Evolutionary conservation across 2,329 filamentous ascomycete species (phyloP).

Genomic region (Talaromyces sp.): DNA sequence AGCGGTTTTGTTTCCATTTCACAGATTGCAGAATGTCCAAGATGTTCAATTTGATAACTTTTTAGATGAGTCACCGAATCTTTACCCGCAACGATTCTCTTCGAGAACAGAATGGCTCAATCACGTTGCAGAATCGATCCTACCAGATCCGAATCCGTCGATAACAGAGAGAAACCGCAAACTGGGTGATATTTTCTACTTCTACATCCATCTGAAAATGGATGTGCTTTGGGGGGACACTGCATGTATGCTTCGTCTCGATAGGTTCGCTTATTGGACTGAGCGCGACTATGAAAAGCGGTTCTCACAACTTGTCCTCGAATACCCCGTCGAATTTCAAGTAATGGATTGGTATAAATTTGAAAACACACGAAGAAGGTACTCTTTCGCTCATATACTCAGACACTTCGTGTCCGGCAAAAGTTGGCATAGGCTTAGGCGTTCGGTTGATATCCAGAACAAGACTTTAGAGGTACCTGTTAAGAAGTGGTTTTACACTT

Average conservation of each 20-base stretch:
- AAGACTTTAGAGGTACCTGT: too few species aligned
- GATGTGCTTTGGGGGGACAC: background rate
- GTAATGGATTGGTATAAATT: background rate
- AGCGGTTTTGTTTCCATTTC: background rate
- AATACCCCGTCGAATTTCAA: background rate
- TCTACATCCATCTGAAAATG: background rate
- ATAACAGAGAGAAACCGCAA: background rate
- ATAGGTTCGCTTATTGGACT: background rate
- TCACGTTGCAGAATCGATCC: background rate
- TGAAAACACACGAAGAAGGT: background rate
- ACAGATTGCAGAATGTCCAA: constrained; percentile 1
- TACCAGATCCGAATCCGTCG: background rate
- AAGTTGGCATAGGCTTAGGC: background rate
- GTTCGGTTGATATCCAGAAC: background rate
- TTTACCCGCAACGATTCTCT: background rate
- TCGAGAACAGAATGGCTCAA: background rate
- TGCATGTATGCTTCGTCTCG: background rate
- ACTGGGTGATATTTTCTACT: background rate
- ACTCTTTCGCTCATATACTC: background rate
- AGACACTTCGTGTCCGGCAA: background rate
- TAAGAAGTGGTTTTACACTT: background rate
- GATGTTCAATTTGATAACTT: background rate
- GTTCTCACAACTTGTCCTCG: background rate
- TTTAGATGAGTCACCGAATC: background rate
- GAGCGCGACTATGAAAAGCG: background rate